Evolutionary conservation across 495 filamentous ascomycete species (phyloP), one percentile per base, ranked within the genome.

Genomic region (Aspergillus campestris): DNA sequence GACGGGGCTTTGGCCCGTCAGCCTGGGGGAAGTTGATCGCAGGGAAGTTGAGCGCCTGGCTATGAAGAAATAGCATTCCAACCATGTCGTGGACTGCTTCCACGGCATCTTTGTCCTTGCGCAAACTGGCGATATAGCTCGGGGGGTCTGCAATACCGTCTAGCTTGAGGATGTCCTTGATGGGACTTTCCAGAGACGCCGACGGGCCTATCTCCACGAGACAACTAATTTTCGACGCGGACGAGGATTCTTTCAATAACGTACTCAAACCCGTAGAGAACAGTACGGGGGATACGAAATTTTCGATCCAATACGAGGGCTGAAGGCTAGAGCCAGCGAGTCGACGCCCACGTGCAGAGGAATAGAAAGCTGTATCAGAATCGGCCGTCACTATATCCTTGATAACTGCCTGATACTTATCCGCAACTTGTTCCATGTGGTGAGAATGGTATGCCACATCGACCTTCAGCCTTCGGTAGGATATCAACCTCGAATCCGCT

Each of bases 141-240:
- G 18, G 18, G 4, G 18, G 18, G 18, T 24, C 18, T 24, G 18
- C 18, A 24, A 24, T 24, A 4, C 47, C 45, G 11, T 49, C 29
- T 6, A 48, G 49, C 42, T 65, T 52, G 1, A 48, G 44, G 34
- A 68, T 71, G 9, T 73, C 59, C 5, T 60, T 62, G 9, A 73
- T 56, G 0, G 76, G 73, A 1, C 60, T 60, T 39, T 77, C 67
- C 0, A 89, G 64, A 0, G 82, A 78, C 7, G 70, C 61, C 47
- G 87, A 83, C 13, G 84, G 81, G 0, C 84, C 83, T 15, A 85
- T 62, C 49, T 86, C 82, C 12, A 86, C 40, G 5, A 85, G 52
- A 0, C 65, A 51, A 44, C 58, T 42, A 14, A 62, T 47, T 7
- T 36, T 18, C 3, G 13, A 18, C 0, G 8, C 33, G 1, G 38